phyloP scores from a whole-genome alignment of 257 asterid genomes.

The Rauvolfia tetraphylla region DNA sequence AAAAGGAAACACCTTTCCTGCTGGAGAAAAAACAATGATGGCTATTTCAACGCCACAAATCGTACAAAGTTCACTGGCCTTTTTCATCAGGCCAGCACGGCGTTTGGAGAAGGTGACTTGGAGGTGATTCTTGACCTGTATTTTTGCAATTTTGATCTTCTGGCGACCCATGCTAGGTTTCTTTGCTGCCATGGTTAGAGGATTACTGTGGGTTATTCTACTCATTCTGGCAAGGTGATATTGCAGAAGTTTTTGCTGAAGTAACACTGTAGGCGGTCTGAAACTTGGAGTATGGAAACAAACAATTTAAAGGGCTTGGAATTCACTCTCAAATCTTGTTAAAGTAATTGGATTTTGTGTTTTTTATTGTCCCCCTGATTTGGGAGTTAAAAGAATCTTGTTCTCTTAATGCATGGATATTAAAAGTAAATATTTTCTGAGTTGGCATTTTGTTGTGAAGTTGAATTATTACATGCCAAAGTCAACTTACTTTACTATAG shows the following conservation, averaged over 20 bases:
- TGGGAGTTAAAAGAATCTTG: conserved; percentile 53
- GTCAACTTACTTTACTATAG: conserved; percentile 17
- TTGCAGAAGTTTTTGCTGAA: background rate
- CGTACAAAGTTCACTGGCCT: conserved; percentile 71
- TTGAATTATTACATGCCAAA: conserved; percentile 9
- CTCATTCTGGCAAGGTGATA: background rate
- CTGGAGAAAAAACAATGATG: conserved; percentile 65
- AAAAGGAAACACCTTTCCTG: conserved; percentile 71
- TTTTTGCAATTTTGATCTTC: conserved; percentile 73
- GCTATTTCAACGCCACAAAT: conserved; percentile 69
- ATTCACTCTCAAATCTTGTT: conserved; percentile 18
- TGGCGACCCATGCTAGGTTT: conserved; percentile 68
- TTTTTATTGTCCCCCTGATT: conserved; percentile 35
- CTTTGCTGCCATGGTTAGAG: conserved; percentile 41
- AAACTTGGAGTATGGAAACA: background rate
- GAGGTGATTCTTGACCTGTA: conserved; percentile 56
- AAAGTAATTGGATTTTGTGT: conserved; percentile 4
- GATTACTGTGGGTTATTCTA: background rate
- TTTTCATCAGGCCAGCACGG: conserved; percentile 61
- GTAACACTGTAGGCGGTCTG: background rate
- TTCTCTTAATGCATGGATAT: conserved; percentile 28
- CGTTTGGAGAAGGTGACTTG: conserved; percentile 80
- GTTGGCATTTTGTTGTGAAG: conserved; percentile 25
- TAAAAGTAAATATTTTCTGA: conserved; percentile 18
- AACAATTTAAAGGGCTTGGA: conserved; percentile 33